phyloP scores from a whole-genome alignment of 169 alveolate genomes.

The Ichthyophthirius multifiliis region DNA sequence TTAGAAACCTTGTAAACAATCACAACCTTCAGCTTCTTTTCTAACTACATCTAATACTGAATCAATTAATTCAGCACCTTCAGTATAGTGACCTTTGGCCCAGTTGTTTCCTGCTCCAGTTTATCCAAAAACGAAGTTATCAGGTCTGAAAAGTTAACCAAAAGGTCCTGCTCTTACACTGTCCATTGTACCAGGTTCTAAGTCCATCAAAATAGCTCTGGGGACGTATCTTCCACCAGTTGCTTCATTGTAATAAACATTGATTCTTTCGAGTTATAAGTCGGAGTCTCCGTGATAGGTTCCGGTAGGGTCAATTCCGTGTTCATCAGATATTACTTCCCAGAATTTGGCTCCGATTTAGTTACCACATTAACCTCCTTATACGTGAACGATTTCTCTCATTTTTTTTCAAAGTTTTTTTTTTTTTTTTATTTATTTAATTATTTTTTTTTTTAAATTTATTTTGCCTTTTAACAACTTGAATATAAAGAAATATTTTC shows the following conservation, averaged over 20 bases:
- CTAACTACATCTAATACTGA: conserved; percentile 98
- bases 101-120: conserved; percentile 99
- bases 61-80: conserved; percentile 98
- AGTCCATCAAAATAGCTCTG: conserved; percentile 97
- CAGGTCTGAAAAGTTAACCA: conserved; percentile 98
- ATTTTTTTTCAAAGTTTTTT: conserved; percentile 61
- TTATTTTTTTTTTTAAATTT: no score
- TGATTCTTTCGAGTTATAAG: conserved; percentile 94
- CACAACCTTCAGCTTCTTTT: conserved; percentile 98
- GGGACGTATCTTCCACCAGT: conserved; percentile 99
- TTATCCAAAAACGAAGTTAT: conserved; percentile 98
- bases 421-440: no score
- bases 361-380: conserved; percentile 99
- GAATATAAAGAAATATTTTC: no score
- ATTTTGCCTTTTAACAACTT: no score
- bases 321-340: conserved; percentile 99
- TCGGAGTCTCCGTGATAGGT: conserved; percentile 97
- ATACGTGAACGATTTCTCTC: conserved; percentile 99
- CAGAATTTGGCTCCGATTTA: conserved; percentile 99
- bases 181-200: conserved; percentile 99
- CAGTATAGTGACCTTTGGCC: conserved; percentile 99
- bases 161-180: conserved; percentile 98
- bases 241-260: conserved; percentile 96
- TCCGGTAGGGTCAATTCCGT: conserved; percentile 97
- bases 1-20: conserved; percentile 98